Percentiles rank a stretch among this genome's conserved stretches.
Conservation (phyloP, 371 early-diverging fungal species). For the Syncephalastrum contaminatum region DNA sequence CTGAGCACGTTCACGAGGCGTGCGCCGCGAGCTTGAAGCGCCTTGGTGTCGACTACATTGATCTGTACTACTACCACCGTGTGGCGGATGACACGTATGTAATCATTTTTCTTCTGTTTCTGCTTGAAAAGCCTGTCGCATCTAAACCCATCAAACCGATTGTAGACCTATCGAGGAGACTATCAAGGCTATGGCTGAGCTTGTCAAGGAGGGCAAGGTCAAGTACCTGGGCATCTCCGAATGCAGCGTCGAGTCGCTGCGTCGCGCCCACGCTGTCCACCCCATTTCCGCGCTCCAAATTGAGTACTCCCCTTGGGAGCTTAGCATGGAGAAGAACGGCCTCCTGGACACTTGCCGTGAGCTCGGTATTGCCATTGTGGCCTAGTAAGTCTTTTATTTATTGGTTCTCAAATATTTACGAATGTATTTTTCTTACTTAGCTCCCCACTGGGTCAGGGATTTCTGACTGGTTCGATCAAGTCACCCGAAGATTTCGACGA, state of each 20-base stretch:
- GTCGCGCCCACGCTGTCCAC: slow-evolving; percentile 64
- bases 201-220: slow-evolving; percentile 53
- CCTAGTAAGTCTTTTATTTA: slow-evolving; percentile 23
- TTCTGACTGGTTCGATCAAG: slow-evolving; percentile 49
- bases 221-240: slow-evolving; percentile 60
- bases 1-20: background rate
- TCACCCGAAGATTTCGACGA: slow-evolving; percentile 38
- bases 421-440: background rate
- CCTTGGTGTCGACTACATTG: slow-evolving; percentile 46
- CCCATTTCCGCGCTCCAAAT: slow-evolving; percentile 60
- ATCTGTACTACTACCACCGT: slow-evolving; percentile 60
- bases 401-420: background rate
- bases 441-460: slow-evolving; percentile 57
- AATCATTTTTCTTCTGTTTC: background rate
- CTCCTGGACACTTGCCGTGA: slow-evolving; percentile 49
- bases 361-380: slow-evolving; percentile 56
- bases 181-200: slow-evolving; percentile 54
- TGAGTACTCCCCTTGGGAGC: slow-evolving; percentile 48
- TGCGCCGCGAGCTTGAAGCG: slow-evolving; percentile 42
- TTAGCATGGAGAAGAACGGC: slow-evolving; percentile 51
- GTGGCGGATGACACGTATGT: slow-evolving; percentile 17
- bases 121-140: too few species aligned
- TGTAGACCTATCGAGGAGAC: slow-evolving; percentile 49
- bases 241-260: slow-evolving; percentile 46
- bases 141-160: background rate